A percentile compares a stretch with the other conserved stretches of the same genome.
Conservation (phyloP, 2,329 filamentous ascomycete species). For the Colletotrichum eleusines region DNA sequence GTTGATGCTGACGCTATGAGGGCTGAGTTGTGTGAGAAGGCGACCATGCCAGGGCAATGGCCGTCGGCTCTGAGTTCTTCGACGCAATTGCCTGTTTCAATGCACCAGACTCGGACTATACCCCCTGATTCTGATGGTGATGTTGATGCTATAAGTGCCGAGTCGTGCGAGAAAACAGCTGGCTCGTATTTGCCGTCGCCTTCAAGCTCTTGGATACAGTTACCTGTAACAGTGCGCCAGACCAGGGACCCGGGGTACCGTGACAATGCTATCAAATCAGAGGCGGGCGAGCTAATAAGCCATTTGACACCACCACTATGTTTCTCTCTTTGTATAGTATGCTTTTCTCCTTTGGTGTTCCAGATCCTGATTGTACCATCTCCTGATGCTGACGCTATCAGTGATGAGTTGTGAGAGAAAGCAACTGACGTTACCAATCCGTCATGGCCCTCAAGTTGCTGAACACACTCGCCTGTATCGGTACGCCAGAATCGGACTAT, state of each 20-base stretch:
- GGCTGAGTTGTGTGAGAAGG: background rate
- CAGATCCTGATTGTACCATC: background rate
- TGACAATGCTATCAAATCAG: background rate
- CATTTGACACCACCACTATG: accelerated
- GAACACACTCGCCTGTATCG: background rate
- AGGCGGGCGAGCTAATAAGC: background rate
- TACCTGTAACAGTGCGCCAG: background rate
- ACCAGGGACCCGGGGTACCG: background rate
- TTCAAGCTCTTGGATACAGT: background rate
- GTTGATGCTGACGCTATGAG: background rate
- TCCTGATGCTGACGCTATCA: background rate
- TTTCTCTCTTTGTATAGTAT: background rate
- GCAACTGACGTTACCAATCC: background rate
- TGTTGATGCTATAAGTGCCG: background rate
- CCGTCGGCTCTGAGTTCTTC: background rate
- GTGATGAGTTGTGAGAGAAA: background rate
- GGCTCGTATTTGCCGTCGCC: background rate
- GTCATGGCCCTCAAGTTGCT: background rate
- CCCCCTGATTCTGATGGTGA: too few relatives aligned
- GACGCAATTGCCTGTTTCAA: background rate
- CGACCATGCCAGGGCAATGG: accelerated
- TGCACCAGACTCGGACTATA: background rate
- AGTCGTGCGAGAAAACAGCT: background rate
- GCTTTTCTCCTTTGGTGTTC: background rate
- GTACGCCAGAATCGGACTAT: background rate